Conservation (phyloP, 495 filamentous ascomycete species). For the Xylaria acuta region DNA sequence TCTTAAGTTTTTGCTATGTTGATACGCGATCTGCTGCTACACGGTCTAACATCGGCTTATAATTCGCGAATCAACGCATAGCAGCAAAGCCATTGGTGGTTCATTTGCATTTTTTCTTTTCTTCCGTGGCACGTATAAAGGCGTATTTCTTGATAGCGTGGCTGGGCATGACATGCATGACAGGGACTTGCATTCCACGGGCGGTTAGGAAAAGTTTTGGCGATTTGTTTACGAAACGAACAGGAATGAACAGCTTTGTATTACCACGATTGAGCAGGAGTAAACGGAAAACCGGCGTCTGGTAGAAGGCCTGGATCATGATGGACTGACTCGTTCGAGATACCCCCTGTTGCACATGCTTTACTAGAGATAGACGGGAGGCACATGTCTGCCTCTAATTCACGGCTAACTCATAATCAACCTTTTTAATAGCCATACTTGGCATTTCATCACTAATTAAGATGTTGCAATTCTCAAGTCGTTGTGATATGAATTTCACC, state of each 20-base stretch:
- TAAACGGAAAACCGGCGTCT: constrained; percentile 25
- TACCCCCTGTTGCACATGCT: constrained; percentile 24
- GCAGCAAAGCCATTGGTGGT: background rate
- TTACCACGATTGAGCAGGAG: constrained; percentile 23
- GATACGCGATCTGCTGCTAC: background rate
- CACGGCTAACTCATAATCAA: background rate
- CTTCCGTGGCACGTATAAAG: constrained; percentile 1
- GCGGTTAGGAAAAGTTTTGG: constrained; percentile 13
- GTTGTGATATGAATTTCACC: background rate
- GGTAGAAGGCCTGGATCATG: constrained; percentile 26
- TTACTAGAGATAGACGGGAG: constrained; percentile 21
- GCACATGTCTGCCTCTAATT: background rate
- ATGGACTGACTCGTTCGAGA: constrained; percentile 28
- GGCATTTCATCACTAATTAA: background rate
- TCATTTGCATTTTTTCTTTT: constrained; percentile 18
- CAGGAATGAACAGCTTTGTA: constrained; percentile 22
- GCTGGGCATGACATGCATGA: constrained; percentile 14
- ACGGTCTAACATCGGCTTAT: background rate
- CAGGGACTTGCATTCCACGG: constrained; percentile 20
- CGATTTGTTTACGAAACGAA: constrained; percentile 24
- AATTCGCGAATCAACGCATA: constrained; percentile 1
- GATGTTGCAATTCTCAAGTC: background rate
- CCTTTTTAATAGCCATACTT: background rate
- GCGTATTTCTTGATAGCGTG: constrained; percentile 9
- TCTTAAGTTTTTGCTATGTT: background rate